phyloP scores from a whole-genome alignment of 2,329 filamentous ascomycete genomes.

The Neonectria neomacrospora region DNA sequence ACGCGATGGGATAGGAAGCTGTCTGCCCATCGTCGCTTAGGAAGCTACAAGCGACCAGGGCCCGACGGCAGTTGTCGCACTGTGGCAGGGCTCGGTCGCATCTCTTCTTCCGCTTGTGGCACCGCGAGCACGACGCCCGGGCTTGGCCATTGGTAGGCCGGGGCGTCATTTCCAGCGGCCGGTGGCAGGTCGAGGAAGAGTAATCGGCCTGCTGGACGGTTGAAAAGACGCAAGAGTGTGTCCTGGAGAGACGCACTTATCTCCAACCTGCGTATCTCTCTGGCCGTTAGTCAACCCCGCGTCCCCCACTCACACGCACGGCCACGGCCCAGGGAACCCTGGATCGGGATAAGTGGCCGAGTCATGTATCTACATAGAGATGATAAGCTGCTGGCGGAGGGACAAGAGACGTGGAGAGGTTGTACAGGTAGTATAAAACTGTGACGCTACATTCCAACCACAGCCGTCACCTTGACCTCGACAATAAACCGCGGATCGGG shows the following conservation, averaged over 20 bases:
- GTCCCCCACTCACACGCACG: neutral
- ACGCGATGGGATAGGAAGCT: constrained; percentile 55
- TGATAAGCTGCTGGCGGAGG: neutral
- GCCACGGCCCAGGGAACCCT: neutral
- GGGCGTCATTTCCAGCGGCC: constrained; percentile 10
- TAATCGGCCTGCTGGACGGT: neutral
- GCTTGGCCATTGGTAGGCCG: constrained; percentile 21
- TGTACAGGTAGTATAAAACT: no score
- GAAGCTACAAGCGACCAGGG: constrained; percentile 54
- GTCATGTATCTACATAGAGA: neutral
- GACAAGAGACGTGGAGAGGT: no score
- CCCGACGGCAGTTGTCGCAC: constrained; percentile 53
- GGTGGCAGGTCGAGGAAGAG: neutral
- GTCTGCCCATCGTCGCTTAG: constrained; percentile 52
- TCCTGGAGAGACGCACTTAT: neutral
- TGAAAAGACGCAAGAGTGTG: neutral
- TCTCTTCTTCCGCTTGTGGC: constrained; percentile 56
- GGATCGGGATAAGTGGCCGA: neutral
- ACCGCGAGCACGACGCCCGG: constrained; percentile 51
- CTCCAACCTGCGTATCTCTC: neutral
- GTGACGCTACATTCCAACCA: constrained; percentile 16
- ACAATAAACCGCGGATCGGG: constrained; percentile 48
- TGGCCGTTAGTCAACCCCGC: neutral
- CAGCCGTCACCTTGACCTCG: constrained; percentile 44
- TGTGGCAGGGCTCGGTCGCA: constrained; percentile 53